phyloP scores from a whole-genome alignment of 169 alveolate species.

The Toxoplasma gondii region DNA sequence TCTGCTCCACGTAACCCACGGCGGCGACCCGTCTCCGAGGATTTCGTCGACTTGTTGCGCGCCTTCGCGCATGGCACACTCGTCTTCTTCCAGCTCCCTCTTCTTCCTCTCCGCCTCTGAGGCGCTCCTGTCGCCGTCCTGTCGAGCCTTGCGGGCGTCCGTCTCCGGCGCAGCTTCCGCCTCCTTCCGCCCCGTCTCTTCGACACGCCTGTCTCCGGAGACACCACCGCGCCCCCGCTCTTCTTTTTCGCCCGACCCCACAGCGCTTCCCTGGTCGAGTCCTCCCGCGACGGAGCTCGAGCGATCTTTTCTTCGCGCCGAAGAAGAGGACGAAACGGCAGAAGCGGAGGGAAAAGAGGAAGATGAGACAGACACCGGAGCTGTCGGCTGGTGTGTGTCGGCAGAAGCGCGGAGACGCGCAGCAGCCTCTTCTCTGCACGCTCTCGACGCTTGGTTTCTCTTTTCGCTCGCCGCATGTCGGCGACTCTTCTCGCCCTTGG shows the following conservation, averaged over 20 bases:
- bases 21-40: slow-evolving; percentile 6
- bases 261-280: too few relatives aligned
- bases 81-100: neutral
- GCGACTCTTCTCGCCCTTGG: neutral
- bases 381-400: too few relatives aligned
- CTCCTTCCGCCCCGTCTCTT: neutral
- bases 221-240: too few relatives aligned
- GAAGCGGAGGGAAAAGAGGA: neutral
- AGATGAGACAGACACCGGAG: neutral
- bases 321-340: too few relatives aligned
- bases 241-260: too few relatives aligned
- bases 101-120: neutral
- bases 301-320: neutral
- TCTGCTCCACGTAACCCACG: neutral
- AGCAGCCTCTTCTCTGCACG: neutral
- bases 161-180: neutral
- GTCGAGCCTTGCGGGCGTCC: neutral
- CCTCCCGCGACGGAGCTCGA: neutral
- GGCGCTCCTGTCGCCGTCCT: neutral
- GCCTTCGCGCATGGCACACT: neutral
- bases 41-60: neutral
- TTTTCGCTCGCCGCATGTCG: neutral
- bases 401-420: too few relatives aligned
- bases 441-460: neutral
- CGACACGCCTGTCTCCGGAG: neutral